Evolutionary conservation across 495 filamentous ascomycete species (phyloP).

Genomic region (Xylaria acuta): DNA sequence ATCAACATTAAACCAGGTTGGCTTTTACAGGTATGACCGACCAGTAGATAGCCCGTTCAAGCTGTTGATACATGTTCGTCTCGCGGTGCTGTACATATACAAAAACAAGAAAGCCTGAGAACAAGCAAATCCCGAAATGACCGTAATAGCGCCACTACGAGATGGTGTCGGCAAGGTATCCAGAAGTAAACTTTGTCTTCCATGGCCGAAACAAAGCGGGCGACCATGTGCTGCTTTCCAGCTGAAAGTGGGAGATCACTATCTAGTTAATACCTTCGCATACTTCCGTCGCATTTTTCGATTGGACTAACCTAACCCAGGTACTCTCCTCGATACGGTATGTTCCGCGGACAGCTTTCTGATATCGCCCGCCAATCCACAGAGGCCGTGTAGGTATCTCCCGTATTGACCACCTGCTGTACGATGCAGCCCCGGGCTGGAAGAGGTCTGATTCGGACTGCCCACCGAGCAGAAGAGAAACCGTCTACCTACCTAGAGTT

Average conservation of each 20-base stretch:
- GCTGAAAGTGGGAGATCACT: background rate
- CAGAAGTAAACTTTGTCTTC: background rate
- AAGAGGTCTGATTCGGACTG: background rate
- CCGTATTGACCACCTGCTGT: background rate
- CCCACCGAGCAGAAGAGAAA: no score
- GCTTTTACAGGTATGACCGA: background rate
- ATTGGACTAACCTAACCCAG: background rate
- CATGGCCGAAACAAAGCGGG: background rate
- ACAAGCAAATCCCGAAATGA: background rate
- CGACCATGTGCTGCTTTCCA: background rate
- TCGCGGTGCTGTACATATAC: background rate
- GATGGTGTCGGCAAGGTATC: background rate
- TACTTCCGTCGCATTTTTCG: background rate
- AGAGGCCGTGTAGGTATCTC: no score
- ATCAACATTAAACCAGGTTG: background rate
- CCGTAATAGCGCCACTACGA: no score
- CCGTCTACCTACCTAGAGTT: background rate
- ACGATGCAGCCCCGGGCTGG: background rate
- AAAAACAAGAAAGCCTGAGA: background rate
- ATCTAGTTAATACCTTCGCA: no score
- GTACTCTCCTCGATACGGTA: background rate
- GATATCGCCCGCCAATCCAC: no score
- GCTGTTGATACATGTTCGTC: background rate
- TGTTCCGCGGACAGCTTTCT: background rate
- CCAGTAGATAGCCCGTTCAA: background rate